These are phyloP conservation scores for Phtheirospermum japonicum DNA, from an alignment of 257 asterid species.

Conservation along the genomic window DNA sequence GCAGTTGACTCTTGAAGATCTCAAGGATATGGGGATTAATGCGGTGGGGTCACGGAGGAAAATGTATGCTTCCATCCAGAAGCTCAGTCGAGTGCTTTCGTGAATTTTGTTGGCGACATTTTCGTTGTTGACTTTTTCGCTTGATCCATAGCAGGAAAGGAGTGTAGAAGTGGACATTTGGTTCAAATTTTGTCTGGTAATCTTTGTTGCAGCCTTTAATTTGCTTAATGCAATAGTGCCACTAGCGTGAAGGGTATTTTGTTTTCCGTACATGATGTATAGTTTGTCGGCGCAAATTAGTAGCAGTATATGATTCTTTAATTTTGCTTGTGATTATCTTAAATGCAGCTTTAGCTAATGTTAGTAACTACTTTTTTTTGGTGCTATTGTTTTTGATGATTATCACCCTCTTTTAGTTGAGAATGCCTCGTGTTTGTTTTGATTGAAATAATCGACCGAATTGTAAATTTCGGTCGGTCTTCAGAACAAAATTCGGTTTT, in stretches of 20 bases:
- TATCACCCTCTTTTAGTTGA: not conserved
- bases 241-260: not conserved
- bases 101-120: too few relatives aligned
- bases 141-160: not conserved
- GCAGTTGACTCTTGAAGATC: conserved; percentile 61
- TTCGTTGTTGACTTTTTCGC: too few relatives aligned
- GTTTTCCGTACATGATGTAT: conserved; percentile 14
- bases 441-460: too few relatives aligned
- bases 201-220: too few relatives aligned
- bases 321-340: conserved; percentile 9
- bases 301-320: conserved; percentile 13
- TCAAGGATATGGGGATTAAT: conserved; percentile 71
- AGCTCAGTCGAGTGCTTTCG: conserved; percentile 32
- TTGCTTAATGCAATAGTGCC: too few relatives aligned
- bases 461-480: too few relatives aligned
- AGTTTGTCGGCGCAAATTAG: too few relatives aligned
- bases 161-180: conserved; percentile 3
- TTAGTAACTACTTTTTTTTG: conserved; percentile 19
- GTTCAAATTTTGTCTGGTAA: too few relatives aligned
- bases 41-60: conserved; percentile 66
- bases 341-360: conserved; percentile 21
- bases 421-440: conserved; percentile 3
- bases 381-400: not conserved
- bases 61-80: conserved; percentile 51
- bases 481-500: too few relatives aligned